Evolutionary conservation across 345 rosid genomes (phyloP).

Genomic region (Turritis glabra): DNA sequence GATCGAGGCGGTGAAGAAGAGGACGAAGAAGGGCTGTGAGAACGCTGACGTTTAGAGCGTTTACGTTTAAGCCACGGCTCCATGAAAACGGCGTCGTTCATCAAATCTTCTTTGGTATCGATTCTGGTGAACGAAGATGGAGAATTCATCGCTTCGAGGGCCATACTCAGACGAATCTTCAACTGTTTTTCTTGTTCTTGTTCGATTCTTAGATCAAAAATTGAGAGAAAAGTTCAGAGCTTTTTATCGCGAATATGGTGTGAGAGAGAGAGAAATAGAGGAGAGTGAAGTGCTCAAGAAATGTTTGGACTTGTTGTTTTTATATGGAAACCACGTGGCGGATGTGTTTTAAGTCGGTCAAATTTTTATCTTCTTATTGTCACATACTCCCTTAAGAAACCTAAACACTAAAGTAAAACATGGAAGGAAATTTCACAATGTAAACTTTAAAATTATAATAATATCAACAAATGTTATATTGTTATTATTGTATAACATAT

Average conservation of each 20-base stretch:
- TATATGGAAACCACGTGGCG: conserved; percentile 42
- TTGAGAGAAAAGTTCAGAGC: background rate
- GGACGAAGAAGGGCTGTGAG: conserved; percentile 39
- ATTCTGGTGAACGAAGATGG: conserved; percentile 33
- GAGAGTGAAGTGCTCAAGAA: conserved; percentile 32
- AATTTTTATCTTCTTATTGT: conserved; percentile 34
- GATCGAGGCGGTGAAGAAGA: conserved; percentile 34
- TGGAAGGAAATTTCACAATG: background rate
- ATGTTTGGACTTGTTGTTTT: conserved; percentile 37
- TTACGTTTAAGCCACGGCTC: conserved; percentile 70
- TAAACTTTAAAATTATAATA: background rate
- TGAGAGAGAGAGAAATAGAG: conserved; percentile 11
- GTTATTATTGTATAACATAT: background rate
- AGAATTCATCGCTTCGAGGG: conserved; percentile 70
- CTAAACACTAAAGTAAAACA: background rate
- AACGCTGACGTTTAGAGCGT: conserved; percentile 61
- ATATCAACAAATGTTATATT: background rate
- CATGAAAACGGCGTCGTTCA: conserved; percentile 37
- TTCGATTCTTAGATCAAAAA: background rate
- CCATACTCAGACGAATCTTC: conserved; percentile 43
- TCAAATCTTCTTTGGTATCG: conserved; percentile 25
- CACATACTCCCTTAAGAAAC: conserved; percentile 15
- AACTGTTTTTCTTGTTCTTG: background rate
- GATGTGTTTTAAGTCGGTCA: conserved; percentile 63
- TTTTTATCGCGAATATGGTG: background rate